Evolutionary conservation across 345 rosid species (phyloP), one percentile per base, ranked within the genome.

Genomic region (Dovyalis caffra): DNA sequence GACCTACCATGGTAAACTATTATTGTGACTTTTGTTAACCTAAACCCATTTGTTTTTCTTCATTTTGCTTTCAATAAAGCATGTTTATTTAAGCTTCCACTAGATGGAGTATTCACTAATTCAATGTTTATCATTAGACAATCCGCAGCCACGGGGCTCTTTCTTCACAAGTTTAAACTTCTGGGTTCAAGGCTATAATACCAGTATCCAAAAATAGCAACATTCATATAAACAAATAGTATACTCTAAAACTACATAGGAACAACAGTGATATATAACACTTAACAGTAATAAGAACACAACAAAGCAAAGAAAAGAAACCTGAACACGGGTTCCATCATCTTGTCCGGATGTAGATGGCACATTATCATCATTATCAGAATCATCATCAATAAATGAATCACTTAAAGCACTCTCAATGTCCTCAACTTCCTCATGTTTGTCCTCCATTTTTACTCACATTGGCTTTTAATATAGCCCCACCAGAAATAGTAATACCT

Each of bases 261-360:
- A 53, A n/a, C 28, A 53, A n/a, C 14, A 3, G 60, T 53, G 60
- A 51, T 53, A 8, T 21, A 7, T 53, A 29, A 62, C 33, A 62
- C 20, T 31, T 32, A 58, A 70, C 20, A 25, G 9, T 34, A 23
- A 32, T 2, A 45, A 43, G 23, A 3, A 11, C 2, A n/a, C 40
- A 51, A 34, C 18, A 34, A 23, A 66, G 66, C 23, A 57, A 4
- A 31, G 32, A 60, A 23, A 58, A 71, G 57, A 70, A 29, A 78
- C 99, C 97, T 91, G 90, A 25, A 81, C 83, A 77, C 80, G 89
- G 73, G 82, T 71, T 37, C 76, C 88, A 70, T 85, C 91, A 73
- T 89, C 93, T 73, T 80, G 80, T 76, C 86, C 89, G 3, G 87
- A 85, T 21, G 72, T 82, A 49, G 80, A 83, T 33, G 85, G 79